phyloP scores from a whole-genome alignment of 2,329 filamentous ascomycete species.

The Phialophora verrucosa region DNA sequence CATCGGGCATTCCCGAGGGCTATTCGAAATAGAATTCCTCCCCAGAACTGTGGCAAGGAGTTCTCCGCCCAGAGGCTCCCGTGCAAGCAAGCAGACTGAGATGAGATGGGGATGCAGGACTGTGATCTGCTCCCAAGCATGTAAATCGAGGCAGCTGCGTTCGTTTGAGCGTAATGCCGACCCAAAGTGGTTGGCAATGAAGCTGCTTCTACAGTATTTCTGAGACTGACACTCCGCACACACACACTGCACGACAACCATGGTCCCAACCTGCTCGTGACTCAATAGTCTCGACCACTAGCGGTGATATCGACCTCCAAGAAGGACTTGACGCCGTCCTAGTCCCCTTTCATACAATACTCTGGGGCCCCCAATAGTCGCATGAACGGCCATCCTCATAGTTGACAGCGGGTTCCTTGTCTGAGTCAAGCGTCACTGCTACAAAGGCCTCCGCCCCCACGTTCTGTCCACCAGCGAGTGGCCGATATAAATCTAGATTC shows the following conservation, averaged over 20 bases:
- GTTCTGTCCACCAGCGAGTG: background rate
- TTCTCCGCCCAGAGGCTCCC: background rate
- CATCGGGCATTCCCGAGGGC: background rate
- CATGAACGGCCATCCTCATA: background rate
- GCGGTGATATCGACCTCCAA: background rate
- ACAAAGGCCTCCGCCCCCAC: background rate
- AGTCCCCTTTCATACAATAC: background rate
- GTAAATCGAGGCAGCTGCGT: background rate
- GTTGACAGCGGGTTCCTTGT: background rate
- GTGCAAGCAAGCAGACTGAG: background rate
- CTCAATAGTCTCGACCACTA: background rate
- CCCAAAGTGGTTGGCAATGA: background rate
- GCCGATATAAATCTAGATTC: background rate
- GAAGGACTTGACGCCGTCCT: background rate
- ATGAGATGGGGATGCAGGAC: background rate
- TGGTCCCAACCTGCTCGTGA: background rate
- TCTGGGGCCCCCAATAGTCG: background rate
- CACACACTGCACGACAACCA: background rate
- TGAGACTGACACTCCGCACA: background rate
- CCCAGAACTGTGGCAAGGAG: background rate
- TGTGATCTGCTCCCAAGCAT: background rate
- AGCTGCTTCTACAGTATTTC: background rate
- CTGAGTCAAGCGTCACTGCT: background rate
- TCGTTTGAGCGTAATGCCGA: background rate
- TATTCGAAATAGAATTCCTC: background rate